Conservation (phyloP, 208 protist genomes). For the Phytomonas serpens region DNA sequence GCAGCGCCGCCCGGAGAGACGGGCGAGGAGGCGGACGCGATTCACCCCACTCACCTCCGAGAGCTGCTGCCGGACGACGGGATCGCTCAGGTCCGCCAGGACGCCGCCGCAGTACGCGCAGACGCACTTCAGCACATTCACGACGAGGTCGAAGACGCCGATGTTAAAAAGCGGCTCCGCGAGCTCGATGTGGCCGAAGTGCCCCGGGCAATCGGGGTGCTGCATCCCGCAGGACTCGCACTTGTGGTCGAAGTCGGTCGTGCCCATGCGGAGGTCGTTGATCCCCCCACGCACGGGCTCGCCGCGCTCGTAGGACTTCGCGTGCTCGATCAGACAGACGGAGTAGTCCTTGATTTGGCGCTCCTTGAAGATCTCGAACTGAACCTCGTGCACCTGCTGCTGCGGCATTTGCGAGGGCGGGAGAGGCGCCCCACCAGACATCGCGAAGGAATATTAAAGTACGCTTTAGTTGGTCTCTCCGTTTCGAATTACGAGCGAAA, state of each 20-base stretch:
- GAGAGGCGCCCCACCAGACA: slow-evolving; percentile 76
- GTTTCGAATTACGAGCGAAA: not conserved
- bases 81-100: slow-evolving; percentile 58
- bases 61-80: slow-evolving; percentile 40
- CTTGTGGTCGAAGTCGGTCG: slow-evolving; percentile 73
- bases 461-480: not conserved
- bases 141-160: slow-evolving; percentile 92
- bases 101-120: slow-evolving; percentile 96
- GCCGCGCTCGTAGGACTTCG: slow-evolving; percentile 81
- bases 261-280: slow-evolving; percentile 86
- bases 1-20: slow-evolving; percentile 63
- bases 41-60: slow-evolving; percentile 44
- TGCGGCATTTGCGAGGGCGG: slow-evolving; percentile 73
- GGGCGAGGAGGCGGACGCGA: slow-evolving; percentile 68
- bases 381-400: slow-evolving; percentile 67
- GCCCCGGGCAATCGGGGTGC: slow-evolving; percentile 92
- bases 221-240: slow-evolving; percentile 79
- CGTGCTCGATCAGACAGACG: slow-evolving; percentile 71
- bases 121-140: slow-evolving; percentile 95
- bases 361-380: slow-evolving; percentile 86
- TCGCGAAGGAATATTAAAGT: slow-evolving; percentile 11
- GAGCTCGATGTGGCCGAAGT: slow-evolving; percentile 99
- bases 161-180: slow-evolving; percentile 97
- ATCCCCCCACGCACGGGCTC: slow-evolving; percentile 75
- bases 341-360: slow-evolving; percentile 82